phyloP scores from a whole-genome alignment of 2,329 filamentous ascomycete species.

The Tolypocladium inflatum region DNA sequence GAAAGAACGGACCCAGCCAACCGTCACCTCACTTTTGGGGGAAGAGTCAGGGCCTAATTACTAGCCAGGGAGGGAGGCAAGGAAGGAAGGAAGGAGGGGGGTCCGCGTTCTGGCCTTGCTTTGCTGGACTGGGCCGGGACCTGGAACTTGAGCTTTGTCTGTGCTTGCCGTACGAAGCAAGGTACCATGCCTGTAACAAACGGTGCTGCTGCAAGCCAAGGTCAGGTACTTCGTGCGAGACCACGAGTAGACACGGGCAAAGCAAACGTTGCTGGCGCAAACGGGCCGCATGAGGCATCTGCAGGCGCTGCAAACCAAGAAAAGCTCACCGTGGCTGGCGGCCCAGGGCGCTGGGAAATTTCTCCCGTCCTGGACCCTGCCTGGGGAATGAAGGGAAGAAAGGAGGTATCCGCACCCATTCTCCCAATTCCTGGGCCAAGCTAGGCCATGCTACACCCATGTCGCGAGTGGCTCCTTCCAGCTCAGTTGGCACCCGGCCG shows the following conservation, averaged over 20 bases:
- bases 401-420: neutral
- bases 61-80: constrained; percentile 5
- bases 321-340: constrained; percentile 1
- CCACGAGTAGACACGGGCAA: neutral
- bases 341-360: constrained; percentile 6
- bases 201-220: neutral
- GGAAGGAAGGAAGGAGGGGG: neutral
- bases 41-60: constrained; percentile 5
- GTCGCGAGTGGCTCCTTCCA: neutral
- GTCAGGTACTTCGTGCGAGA: neutral
- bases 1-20: constrained; percentile 4
- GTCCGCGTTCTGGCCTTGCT: neutral
- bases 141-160: neutral
- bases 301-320: neutral
- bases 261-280: neutral
- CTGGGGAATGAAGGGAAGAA: constrained; percentile 4
- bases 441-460: neutral
- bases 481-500: neutral
- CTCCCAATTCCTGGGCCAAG: neutral
- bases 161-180: neutral
- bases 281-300: neutral
- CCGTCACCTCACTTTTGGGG: neutral
- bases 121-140: neutral
- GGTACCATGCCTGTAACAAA: neutral
- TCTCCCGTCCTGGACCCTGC: constrained; percentile 3